Base-by-base conservation (phyloP, 352 stramenopile species). In the Phytophthora pini region DNA sequence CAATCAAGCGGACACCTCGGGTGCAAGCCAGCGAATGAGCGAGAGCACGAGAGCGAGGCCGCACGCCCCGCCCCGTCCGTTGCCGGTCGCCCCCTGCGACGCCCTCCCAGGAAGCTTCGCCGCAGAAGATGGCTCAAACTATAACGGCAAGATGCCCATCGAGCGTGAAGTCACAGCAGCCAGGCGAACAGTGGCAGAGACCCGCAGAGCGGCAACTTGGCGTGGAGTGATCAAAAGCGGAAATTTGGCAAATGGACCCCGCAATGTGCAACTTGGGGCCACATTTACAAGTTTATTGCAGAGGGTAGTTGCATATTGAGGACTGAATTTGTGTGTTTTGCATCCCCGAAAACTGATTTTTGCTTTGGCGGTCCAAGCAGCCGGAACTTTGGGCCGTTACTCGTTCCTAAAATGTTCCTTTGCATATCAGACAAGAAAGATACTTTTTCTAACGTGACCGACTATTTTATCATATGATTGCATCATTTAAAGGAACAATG, bases 131-230 rank as follows among this genome's bases (percentile, higher is more conserved):
- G 17, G 43, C 56, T 67, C 50, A 56, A 56, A 31, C 41, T 38
- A 64, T 65, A 72, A 68, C 58, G 58, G 65, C 65, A 64, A 69
- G 13, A 9, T 67, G 64, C 58, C 64, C 57, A 68, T 72, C 51
- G 64, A 53, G 29, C 44, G 51, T 32, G 58, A 68, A 67, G 58
- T 54, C 38, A 46, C 32, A 22, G 65, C 65, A 72, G 65, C 65
- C 65, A 68, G 65, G 65, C 65, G 65, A 60, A 24, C 3, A 50
- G 48, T 51, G 61, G 61, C 44, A 70, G 55, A 65, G 55, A 61
- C 39, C 45, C 17, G 39, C 46, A 29, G 9, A 44, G n/a, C 3
- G 15, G 50, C 49, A 59, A 66, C 40, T 43, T 43, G 38, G 38
- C n/a, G 38, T 36, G 29, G 29, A 36, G 31, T 36, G 9, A 36